Conservation (phyloP, 2,329 filamentous ascomycete genomes). For the Emergomyces orientalis region DNA sequence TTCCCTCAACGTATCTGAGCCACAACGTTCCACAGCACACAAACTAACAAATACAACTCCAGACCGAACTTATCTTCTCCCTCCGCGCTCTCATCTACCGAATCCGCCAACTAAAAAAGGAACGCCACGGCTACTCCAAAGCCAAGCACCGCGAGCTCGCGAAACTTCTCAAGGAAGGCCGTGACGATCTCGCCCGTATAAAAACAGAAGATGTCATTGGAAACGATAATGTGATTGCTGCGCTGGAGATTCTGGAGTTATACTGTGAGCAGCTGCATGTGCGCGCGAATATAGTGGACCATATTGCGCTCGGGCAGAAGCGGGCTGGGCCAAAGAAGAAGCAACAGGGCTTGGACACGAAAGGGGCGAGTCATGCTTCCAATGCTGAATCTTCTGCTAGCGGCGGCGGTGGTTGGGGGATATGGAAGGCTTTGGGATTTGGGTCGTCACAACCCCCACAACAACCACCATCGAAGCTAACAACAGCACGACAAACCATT, state of each 20-base stretch:
- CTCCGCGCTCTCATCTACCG: slow-evolving; percentile 18
- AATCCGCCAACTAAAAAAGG: slow-evolving; percentile 19
- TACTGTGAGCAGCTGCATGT: slow-evolving; percentile 19
- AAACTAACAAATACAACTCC: neutral
- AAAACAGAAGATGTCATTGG: slow-evolving; percentile 19
- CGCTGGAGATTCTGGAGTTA: slow-evolving; percentile 19
- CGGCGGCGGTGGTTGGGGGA: slow-evolving; percentile 10
- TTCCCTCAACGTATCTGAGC: neutral
- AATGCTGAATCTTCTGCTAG: neutral
- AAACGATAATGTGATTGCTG: slow-evolving; percentile 18
- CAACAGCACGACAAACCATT: neutral
- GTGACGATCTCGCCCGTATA: slow-evolving; percentile 19
- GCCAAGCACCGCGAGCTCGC: slow-evolving; percentile 19
- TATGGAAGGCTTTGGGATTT: slow-evolving; percentile 15
- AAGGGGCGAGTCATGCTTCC: neutral
- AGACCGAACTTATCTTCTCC: slow-evolving; percentile 18
- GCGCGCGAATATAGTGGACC: slow-evolving; percentile 19
- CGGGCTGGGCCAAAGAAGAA: slow-evolving; percentile 2
- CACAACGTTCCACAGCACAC: neutral
- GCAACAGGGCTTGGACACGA: neutral
- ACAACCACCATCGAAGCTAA: neutral
- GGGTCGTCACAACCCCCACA: slow-evolving; percentile 5
- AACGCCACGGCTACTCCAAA: slow-evolving; percentile 18
- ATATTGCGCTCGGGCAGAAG: slow-evolving; percentile 17
- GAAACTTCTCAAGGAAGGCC: slow-evolving; percentile 17